Percentiles rank a stretch among this genome's conserved stretches.
These are phyloP conservation scores for Oryza glumipatula DNA, from an alignment of 176 grass and related monocot species.

Conservation along the genomic window DNA sequence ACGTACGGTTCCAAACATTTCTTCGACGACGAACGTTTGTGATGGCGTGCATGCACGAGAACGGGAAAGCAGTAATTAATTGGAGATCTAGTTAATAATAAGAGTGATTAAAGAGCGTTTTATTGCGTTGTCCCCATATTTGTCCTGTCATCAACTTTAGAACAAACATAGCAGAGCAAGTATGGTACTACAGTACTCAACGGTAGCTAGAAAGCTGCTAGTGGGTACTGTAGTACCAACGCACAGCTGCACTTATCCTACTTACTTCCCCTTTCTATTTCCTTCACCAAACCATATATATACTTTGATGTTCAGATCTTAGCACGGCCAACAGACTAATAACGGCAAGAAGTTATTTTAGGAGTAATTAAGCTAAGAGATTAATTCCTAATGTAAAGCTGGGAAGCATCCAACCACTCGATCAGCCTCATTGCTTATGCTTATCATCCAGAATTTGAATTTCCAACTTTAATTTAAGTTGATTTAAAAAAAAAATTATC, in stretches of 20 bases:
- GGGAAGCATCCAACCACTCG: conserved; percentile 25
- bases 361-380: neutral
- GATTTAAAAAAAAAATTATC: too few relatives aligned
- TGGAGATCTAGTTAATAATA: conserved; percentile 19
- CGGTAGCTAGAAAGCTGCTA: neutral
- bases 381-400: neutral
- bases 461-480: too few relatives aligned
- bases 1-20: neutral
- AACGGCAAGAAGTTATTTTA: neutral
- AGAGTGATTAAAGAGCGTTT: conserved; percentile 41
- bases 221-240: neutral
- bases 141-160: conserved; percentile 30
- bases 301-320: conserved; percentile 39
- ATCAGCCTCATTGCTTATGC: too few relatives aligned
- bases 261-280: conserved; percentile 1
- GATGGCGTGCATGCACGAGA: neutral
- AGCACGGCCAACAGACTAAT: conserved; percentile 8
- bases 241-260: conserved; percentile 22
- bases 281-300: conserved; percentile 31
- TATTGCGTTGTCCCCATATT: conserved; percentile 47
- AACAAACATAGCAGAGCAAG: neutral
- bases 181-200: neutral
- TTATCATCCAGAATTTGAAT: too few relatives aligned
- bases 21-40: neutral
- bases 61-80: neutral